Evolutionary conservation across 768 basidiomycete species (phyloP).

Genomic region (Hemileccinum impolitum): DNA sequence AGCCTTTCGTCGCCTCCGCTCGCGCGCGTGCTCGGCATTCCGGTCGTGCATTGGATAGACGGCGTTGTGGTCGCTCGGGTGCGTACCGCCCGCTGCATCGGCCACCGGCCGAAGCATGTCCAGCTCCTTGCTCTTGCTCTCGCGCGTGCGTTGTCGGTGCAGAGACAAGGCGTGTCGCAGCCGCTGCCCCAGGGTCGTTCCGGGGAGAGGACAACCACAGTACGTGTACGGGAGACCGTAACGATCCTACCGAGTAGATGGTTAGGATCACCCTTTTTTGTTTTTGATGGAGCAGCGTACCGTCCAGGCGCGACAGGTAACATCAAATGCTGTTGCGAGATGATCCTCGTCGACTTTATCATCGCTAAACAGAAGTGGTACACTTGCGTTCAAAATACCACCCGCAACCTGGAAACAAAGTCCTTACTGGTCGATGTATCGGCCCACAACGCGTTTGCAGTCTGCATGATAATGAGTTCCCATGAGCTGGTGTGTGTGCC

Average conservation of each 20-base stretch:
- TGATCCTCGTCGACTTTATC: conserved; percentile 48
- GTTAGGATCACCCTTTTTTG: no score
- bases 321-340: conserved; percentile 45
- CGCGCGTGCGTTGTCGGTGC: background rate
- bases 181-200: conserved; percentile 40
- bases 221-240: conserved; percentile 52
- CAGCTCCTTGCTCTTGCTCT: background rate
- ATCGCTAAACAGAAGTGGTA: conserved; percentile 33
- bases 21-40: conserved; percentile 6
- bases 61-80: conserved; percentile 53
- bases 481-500: conserved; percentile 68
- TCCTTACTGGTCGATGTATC: conserved; percentile 55
- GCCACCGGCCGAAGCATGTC: conserved; percentile 30
- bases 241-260: conserved; percentile 30
- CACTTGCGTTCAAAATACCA: background rate
- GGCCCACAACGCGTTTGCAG: conserved; percentile 36
- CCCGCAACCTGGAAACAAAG: background rate
- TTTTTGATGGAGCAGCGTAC: conserved; percentile 18
- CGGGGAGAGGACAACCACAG: conserved; percentile 56
- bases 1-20: conserved; percentile 6
- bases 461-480: conserved; percentile 41
- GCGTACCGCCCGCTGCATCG: conserved; percentile 41
- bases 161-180: conserved; percentile 29
- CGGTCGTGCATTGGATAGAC: conserved; percentile 34
- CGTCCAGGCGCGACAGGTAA: conserved; percentile 47